Percentiles rank a stretch among this genome's conserved stretches.
Evolutionary conservation across 2,329 filamentous ascomycete species (phyloP).

Genomic region (Colletotrichum acutatum): DNA sequence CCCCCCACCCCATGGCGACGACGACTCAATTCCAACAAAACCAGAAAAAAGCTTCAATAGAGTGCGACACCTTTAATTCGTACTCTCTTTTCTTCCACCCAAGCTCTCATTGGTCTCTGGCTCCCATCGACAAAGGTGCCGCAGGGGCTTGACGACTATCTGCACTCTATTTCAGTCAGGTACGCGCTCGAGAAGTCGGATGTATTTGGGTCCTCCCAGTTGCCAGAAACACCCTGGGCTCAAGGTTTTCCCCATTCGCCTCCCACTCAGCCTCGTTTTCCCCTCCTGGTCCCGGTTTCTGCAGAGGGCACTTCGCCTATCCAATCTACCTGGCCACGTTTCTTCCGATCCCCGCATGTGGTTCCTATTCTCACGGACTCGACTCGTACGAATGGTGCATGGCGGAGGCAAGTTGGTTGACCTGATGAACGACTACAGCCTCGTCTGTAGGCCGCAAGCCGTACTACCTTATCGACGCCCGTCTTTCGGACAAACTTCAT

Average conservation of each 20-base stretch:
- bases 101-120: conserved; percentile 5
- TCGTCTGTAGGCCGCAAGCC: not conserved
- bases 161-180: conserved; percentile 28
- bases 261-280: conserved; percentile 28
- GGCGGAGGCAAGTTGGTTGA: not conserved
- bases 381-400: not conserved
- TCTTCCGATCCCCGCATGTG: not conserved
- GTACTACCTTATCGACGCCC: not conserved
- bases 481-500: not conserved
- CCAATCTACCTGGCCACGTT: conserved; percentile 8
- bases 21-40: conserved; percentile 9
- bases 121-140: conserved; percentile 3
- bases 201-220: conserved; percentile 6
- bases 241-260: conserved; percentile 20
- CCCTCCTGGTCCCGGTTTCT: conserved; percentile 14
- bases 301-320: not conserved
- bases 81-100: not conserved
- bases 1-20: not conserved
- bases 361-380: not conserved
- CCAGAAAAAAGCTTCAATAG: conserved; percentile 4
- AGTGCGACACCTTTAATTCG: conserved; percentile 20
- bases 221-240: not conserved
- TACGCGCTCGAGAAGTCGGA: not conserved
- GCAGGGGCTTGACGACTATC: conserved; percentile 8
- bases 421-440: not conserved